phyloP scores from a whole-genome alignment of 768 basidiomycete species.

The Cubamyces sp. region DNA sequence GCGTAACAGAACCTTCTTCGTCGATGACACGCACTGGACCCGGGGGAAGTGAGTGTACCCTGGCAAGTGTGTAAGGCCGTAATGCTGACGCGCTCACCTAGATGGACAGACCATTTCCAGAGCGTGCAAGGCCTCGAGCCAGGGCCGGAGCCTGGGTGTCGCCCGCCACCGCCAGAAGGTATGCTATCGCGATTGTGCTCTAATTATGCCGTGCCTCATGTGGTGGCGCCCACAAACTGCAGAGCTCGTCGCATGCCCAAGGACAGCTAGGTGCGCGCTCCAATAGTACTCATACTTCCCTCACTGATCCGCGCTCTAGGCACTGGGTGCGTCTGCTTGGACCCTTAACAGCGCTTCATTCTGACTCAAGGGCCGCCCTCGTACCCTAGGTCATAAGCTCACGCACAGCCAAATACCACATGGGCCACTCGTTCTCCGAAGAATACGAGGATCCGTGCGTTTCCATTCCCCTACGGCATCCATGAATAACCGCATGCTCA shows the following conservation, averaged over 20 bases:
- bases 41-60: conserved; percentile 59
- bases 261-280: conserved; percentile 56
- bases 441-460: conserved; percentile 68
- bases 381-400: conserved; percentile 58
- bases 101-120: conserved; percentile 72
- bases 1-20: conserved; percentile 67
- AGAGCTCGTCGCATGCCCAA: conserved; percentile 78
- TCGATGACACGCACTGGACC: conserved; percentile 76
- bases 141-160: conserved; percentile 68
- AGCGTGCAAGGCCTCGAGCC: conserved; percentile 54
- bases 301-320: conserved; percentile 38
- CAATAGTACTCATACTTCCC: conserved; percentile 3
- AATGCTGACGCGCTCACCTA: conserved; percentile 29
- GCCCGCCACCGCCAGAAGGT: conserved; percentile 67
- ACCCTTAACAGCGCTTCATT: not conserved
- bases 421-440: conserved; percentile 57
- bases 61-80: not conserved
- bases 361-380: not conserved
- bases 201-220: not conserved
- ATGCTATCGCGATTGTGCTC: conserved; percentile 15
- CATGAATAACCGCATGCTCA: conserved; percentile 3
- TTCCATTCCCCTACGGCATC: not conserved
- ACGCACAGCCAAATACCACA: conserved; percentile 66
- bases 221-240: conserved; percentile 42
- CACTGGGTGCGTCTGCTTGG: conserved; percentile 57